These are phyloP conservation scores for Ceratobasidium sp. DNA, from an alignment of 1,284 basidiomycete genomes.

Conservation along the genomic window DNA sequence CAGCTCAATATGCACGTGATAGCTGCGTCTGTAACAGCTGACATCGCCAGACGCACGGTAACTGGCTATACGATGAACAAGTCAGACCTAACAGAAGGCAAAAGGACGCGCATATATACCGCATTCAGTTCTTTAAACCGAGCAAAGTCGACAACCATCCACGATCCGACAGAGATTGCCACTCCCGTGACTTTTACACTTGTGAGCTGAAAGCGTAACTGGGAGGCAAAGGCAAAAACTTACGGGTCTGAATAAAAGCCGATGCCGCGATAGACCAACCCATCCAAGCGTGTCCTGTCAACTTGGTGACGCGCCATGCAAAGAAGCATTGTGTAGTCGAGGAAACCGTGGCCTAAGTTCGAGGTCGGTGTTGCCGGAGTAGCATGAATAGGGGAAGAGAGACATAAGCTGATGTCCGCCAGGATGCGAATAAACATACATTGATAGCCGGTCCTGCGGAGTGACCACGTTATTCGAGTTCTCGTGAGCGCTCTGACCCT, in stretches of 20 bases:
- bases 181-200: slow-evolving; percentile 54
- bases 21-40: slow-evolving; percentile 56
- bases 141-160: slow-evolving; percentile 56
- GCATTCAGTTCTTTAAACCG: slow-evolving; percentile 55
- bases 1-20: slow-evolving; percentile 58
- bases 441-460: slow-evolving; percentile 25
- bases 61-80: slow-evolving; percentile 12
- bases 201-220: too few species aligned
- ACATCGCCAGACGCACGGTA: slow-evolving; percentile 53
- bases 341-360: slow-evolving; percentile 22
- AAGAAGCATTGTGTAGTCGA: slow-evolving; percentile 42
- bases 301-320: slow-evolving; percentile 33
- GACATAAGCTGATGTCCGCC: too few species aligned
- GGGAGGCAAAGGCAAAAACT: neutral
- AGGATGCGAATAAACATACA: neutral
- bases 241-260: slow-evolving; percentile 33
- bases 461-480: neutral
- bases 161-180: slow-evolving; percentile 56
- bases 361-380: neutral
- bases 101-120: slow-evolving; percentile 44
- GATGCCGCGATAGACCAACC: neutral
- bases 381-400: neutral
- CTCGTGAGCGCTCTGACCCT: too few species aligned
- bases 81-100: neutral
- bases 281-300: slow-evolving; percentile 30